Conservation (phyloP, 129 eudicot species). For the Oenanthe sinensis region DNA sequence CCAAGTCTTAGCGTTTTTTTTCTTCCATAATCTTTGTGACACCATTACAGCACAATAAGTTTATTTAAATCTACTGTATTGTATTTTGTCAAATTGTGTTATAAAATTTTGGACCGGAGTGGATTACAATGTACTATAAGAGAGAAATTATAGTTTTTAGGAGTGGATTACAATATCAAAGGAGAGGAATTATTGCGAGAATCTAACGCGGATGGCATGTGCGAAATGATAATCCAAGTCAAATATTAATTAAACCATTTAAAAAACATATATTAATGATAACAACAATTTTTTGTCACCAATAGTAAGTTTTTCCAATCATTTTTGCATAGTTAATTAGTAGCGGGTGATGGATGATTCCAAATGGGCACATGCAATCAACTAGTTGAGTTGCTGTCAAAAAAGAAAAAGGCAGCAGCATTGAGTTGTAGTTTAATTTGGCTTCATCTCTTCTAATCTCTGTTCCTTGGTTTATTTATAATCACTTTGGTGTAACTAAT, state of each 20-base stretch:
- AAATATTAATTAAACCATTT: neutral
- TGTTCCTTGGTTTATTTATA: neutral
- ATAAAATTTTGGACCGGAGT: neutral
- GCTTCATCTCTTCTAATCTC: neutral
- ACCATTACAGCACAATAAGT: neutral
- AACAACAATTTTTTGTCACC: neutral
- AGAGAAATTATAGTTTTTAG: neutral
- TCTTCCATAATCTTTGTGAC: too few species aligned
- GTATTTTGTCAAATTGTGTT: too few species aligned
- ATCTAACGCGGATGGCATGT: neutral
- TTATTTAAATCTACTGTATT: too few species aligned
- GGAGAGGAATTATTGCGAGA: neutral
- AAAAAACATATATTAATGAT: too few species aligned
- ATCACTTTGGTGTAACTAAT: conserved; percentile 24
- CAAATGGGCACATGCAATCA: neutral
- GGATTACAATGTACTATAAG: neutral
- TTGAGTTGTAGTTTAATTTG: conserved; percentile 1
- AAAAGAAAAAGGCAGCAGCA: neutral
- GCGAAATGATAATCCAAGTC: neutral
- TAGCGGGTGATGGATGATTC: neutral
- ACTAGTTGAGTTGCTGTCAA: conserved; percentile 2
- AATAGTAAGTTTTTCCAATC: neutral
- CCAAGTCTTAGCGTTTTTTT: too few species aligned
- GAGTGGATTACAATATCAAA: neutral
- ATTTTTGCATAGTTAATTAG: neutral